These are phyloP conservation scores for Neurospora sp. DNA, from an alignment of 495 filamentous ascomycete species.

Conservation along the genomic window DNA sequence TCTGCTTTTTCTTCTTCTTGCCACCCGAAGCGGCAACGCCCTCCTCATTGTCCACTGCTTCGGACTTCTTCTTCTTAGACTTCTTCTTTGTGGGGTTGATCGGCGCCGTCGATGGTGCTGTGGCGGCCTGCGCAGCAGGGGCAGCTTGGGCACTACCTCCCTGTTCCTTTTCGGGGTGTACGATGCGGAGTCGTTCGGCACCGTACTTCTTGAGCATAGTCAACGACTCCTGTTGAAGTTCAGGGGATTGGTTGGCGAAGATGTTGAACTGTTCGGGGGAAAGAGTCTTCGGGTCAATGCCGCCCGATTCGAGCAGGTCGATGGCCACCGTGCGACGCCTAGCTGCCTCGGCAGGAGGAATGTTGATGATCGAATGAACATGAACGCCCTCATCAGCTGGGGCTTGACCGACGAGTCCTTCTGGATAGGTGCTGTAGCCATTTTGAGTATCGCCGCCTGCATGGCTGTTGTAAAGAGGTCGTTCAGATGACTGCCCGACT, in stretches of 20 bases:
- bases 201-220: constrained; percentile 36
- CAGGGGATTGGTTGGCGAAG: constrained; percentile 39
- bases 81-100: constrained; percentile 12
- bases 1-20: constrained; percentile 13
- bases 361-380: constrained; percentile 22
- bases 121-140: constrained; percentile 6
- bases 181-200: constrained; percentile 34
- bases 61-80: constrained; percentile 20
- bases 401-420: constrained; percentile 9
- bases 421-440: constrained; percentile 7
- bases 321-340: constrained; percentile 32
- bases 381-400: constrained; percentile 1
- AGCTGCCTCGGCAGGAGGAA: constrained; percentile 32
- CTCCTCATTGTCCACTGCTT: constrained; percentile 4
- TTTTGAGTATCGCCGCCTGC: not conserved
- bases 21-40: constrained; percentile 8
- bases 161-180: constrained; percentile 29
- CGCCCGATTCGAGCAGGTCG: constrained; percentile 23
- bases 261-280: constrained; percentile 40
- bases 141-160: constrained; percentile 15
- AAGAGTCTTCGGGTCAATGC: constrained; percentile 31
- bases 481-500: constrained; percentile 8
- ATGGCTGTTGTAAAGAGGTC: constrained; percentile 9
- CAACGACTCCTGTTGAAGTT: constrained; percentile 34
- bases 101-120: not conserved